Conservation (phyloP, 139 green algal genomes). For the Auxenochlorella pyrenoidosa region DNA sequence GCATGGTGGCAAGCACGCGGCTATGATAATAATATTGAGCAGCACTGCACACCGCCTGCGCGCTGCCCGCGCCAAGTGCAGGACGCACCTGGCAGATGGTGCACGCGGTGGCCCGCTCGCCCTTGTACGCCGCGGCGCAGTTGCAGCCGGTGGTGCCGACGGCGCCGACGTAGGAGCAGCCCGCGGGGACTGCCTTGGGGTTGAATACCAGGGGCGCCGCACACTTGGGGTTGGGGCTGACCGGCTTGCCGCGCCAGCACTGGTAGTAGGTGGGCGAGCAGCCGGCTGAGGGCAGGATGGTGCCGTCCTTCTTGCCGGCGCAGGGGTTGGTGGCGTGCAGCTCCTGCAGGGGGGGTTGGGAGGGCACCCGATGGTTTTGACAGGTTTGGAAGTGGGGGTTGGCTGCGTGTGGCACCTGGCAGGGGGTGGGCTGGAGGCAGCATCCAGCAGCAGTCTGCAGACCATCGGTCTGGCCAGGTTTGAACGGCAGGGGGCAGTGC, state of each 20-base stretch:
- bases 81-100: constrained; percentile 4
- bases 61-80: background rate
- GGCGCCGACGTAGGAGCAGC: constrained; percentile 2
- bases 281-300: background rate
- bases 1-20: no score
- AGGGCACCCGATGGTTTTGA: no score
- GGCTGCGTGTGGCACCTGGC: no score
- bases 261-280: constrained; percentile 16
- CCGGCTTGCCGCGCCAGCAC: constrained; percentile 11
- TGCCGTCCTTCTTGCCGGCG: constrained; percentile 13
- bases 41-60: background rate
- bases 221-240: constrained; percentile 3
- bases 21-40: no score
- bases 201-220: background rate
- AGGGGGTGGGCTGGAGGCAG: no score
- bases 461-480: no score
- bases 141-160: constrained; percentile 17
- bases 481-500: no score
- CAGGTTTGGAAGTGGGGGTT: no score
- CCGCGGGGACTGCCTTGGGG: background rate
- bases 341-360: background rate
- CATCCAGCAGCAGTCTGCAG: no score
- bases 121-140: constrained; percentile 3
- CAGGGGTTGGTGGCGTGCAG: background rate
- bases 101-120: background rate